phyloP scores from a whole-genome alignment of 768 basidiomycete genomes.

The Boletellus emodensis region DNA sequence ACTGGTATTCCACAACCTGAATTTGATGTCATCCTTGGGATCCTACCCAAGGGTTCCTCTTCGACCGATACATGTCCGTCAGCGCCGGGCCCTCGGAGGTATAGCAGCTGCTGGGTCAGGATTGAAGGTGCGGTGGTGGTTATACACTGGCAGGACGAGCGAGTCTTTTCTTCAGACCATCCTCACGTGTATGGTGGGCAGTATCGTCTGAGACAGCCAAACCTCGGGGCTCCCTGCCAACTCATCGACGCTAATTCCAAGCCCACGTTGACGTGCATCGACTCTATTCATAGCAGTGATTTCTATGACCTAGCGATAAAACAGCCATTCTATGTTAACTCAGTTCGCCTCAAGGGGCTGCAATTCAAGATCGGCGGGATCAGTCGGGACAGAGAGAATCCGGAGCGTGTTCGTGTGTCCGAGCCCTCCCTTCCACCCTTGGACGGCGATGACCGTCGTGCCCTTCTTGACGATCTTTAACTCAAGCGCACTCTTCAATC shows the following conservation, averaged over 20 bases:
- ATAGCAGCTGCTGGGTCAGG: constrained; percentile 62
- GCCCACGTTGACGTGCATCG: neutral
- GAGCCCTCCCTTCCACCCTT: constrained; percentile 99
- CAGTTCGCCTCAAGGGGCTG: constrained; percentile 48
- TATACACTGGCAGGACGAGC: too few species aligned
- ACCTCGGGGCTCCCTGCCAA: too few species aligned
- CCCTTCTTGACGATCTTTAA: constrained; percentile 87
- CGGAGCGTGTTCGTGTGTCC: constrained; percentile 94
- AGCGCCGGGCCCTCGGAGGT: constrained; percentile 76
- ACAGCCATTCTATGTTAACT: constrained; percentile 7
- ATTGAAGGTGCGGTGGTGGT: constrained; percentile 43
- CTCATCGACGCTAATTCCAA: neutral
- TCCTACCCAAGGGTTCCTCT: constrained; percentile 82
- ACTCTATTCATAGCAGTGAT: constrained; percentile 7
- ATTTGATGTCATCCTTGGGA: constrained; percentile 53
- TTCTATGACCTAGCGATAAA: constrained; percentile 5
- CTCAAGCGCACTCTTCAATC: constrained; percentile 76
- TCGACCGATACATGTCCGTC: constrained; percentile 76
- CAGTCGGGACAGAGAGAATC: constrained; percentile 79
- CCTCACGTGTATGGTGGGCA: too few species aligned
- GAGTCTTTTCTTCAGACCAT: too few species aligned
- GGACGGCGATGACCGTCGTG: constrained; percentile 88
- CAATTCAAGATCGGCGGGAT: constrained; percentile 70
- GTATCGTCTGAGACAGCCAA: too few species aligned
- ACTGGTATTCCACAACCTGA: constrained; percentile 85